Conservation (phyloP, 208 protist species). For the Trypanosoma avium region DNA sequence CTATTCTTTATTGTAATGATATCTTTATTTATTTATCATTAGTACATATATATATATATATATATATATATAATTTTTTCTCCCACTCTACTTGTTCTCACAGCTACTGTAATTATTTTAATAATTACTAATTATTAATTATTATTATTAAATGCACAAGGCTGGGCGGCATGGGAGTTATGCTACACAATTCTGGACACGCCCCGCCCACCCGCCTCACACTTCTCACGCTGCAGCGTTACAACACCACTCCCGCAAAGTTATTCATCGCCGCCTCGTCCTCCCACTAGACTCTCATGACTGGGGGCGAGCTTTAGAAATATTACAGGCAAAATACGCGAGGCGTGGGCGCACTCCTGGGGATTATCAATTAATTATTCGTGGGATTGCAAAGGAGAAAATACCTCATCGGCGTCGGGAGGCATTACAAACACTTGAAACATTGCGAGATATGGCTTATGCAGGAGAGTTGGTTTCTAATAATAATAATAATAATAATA, state of each 20-base stretch:
- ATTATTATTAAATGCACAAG: conserved; percentile 27
- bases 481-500: too few relatives aligned
- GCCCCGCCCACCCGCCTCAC: conserved; percentile 23
- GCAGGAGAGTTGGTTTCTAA: conserved; percentile 62
- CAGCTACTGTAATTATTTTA: background rate
- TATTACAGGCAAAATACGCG: conserved; percentile 72
- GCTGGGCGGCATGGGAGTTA: conserved; percentile 78
- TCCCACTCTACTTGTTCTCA: too few relatives aligned
- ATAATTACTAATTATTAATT: conserved; percentile 7
- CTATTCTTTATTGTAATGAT: too few relatives aligned
- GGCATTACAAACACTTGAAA: conserved; percentile 35
- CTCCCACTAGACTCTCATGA: conserved; percentile 77
- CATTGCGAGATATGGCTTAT: conserved; percentile 65
- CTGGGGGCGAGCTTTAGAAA: conserved; percentile 81
- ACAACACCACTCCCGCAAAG: conserved; percentile 56
- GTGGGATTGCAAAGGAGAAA: conserved; percentile 50
- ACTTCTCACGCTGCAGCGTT: conserved; percentile 43
- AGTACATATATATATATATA: too few relatives aligned
- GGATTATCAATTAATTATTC: conserved; percentile 76
- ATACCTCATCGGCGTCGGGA: conserved; percentile 10
- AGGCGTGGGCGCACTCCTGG: conserved; percentile 54
- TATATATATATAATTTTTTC: too few relatives aligned
- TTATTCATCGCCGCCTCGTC: conserved; percentile 75
- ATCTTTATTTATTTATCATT: conserved; percentile 4
- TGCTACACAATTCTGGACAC: conserved; percentile 74